Percentiles rank a stretch among this genome's conserved stretches.
Conservation (phyloP, 352 stramenopile species). For the Thalassiosira mediterranea region DNA sequence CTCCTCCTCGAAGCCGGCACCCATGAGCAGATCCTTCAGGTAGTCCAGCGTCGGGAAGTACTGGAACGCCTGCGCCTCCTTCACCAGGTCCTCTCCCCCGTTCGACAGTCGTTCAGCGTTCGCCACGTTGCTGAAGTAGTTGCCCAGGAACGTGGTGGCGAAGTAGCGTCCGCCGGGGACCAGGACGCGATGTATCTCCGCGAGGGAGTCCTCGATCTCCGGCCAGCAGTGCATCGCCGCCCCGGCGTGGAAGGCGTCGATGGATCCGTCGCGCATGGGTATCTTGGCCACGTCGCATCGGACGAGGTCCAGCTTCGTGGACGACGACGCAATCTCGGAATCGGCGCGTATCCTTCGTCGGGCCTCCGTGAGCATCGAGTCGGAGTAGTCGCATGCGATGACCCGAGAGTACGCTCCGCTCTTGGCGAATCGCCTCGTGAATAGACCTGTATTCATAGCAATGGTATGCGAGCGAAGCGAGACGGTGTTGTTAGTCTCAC, state of each 20-base stretch:
- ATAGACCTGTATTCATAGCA: too few relatives aligned
- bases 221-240: constrained; percentile 90
- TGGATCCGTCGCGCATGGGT: constrained; percentile 64
- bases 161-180: constrained; percentile 86
- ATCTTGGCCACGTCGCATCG: constrained; percentile 83
- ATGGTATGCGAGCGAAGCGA: too few relatives aligned
- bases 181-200: constrained; percentile 84
- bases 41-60: constrained; percentile 74
- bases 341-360: constrained; percentile 67
- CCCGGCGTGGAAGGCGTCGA: constrained; percentile 86
- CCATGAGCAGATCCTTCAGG: constrained; percentile 61
- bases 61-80: constrained; percentile 78
- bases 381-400: constrained; percentile 86
- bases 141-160: constrained; percentile 85
- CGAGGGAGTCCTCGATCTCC: constrained; percentile 76
- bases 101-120: constrained; percentile 39
- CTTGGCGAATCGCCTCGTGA: constrained; percentile 79
- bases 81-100: constrained; percentile 34
- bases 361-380: constrained; percentile 86
- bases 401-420: constrained; percentile 80
- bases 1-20: constrained; percentile 74
- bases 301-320: constrained; percentile 74
- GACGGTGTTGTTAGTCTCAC: too few relatives aligned
- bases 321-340: constrained; percentile 42
- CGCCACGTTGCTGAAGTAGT: constrained; percentile 70